Percentiles rank a stretch among this genome's conserved stretches.
Evolutionary conservation across 1,284 basidiomycete species (phyloP).

Genomic region (Ustilago curta): DNA sequence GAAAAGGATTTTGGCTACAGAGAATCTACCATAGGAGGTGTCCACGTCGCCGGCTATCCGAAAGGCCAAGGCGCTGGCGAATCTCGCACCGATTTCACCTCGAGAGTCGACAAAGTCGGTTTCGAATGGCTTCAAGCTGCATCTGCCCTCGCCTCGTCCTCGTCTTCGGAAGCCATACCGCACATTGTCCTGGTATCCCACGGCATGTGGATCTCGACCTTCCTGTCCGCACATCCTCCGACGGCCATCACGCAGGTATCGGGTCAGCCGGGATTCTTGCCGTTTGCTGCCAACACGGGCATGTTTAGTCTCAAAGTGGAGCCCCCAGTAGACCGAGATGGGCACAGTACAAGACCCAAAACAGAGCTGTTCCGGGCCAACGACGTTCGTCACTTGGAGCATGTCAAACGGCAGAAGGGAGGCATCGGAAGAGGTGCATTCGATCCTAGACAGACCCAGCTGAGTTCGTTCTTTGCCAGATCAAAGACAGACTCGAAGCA

Average conservation of each 20-base stretch:
- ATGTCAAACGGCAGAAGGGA: slow-evolving; percentile 43
- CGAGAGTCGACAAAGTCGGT: slow-evolving; percentile 28
- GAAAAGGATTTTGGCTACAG: slow-evolving; percentile 57
- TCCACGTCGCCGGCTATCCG: slow-evolving; percentile 42
- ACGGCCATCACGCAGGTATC: slow-evolving; percentile 26
- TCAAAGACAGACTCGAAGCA: not conserved
- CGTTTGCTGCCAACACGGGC: slow-evolving; percentile 57
- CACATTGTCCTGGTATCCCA: slow-evolving; percentile 62
- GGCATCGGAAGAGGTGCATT: slow-evolving; percentile 39
- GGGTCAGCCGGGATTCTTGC: slow-evolving; percentile 29
- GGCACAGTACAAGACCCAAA: not conserved
- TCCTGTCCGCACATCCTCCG: slow-evolving; percentile 47
- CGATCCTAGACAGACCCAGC: slow-evolving; percentile 34
- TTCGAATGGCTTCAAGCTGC: slow-evolving; percentile 34
- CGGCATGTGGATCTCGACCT: slow-evolving; percentile 64
- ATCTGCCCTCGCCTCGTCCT: not conserved
- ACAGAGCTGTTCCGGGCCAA: slow-evolving; percentile 43
- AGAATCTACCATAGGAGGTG: slow-evolving; percentile 52
- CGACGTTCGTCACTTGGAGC: slow-evolving; percentile 31
- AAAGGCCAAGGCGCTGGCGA: slow-evolving; percentile 40
- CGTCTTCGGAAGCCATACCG: slow-evolving; percentile 11
- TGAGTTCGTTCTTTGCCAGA: slow-evolving; percentile 35
- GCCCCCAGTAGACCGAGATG: not conserved
- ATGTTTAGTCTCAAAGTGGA: slow-evolving; percentile 50
- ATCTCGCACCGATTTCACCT: slow-evolving; percentile 21